Conservation (phyloP, 2,329 filamentous ascomycete species). For the Pseudogymnoascus sp. region DNA sequence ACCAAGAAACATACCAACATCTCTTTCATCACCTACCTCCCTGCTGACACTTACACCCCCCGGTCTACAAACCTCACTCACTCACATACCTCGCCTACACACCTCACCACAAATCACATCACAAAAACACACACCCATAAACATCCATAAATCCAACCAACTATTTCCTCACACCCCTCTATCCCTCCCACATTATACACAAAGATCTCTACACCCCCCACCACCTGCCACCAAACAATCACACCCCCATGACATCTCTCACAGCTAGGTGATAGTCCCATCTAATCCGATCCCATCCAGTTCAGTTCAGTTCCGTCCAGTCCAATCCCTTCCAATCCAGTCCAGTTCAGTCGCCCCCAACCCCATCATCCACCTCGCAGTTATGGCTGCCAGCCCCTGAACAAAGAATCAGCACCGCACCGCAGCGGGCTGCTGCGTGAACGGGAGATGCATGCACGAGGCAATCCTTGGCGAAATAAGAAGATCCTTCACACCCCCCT, state of each 20-base stretch:
- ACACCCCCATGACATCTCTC: neutral
- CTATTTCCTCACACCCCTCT: neutral
- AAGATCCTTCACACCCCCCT: neutral
- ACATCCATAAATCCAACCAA: neutral
- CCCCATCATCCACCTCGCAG: neutral
- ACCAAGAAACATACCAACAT: neutral
- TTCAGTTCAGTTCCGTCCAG: neutral
- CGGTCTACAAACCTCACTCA: too few relatives aligned
- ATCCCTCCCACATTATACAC: neutral
- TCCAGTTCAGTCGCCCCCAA: neutral
- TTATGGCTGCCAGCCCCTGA: too few relatives aligned
- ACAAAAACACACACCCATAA: neutral
- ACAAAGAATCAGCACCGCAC: neutral
- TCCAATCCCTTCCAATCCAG: too few relatives aligned
- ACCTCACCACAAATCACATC: neutral
- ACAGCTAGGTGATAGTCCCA: neutral
- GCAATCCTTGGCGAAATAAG: neutral
- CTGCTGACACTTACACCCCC: neutral
- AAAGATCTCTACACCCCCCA: neutral
- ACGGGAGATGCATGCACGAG: neutral
- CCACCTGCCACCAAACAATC: neutral
- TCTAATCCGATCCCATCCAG: neutral
- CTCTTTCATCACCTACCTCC: neutral
- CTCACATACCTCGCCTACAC: neutral
- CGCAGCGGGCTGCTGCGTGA: neutral